These are phyloP conservation scores for Stemphylium lycopersici DNA, from an alignment of 2,329 filamentous ascomycete species.

Conservation along the genomic window DNA sequence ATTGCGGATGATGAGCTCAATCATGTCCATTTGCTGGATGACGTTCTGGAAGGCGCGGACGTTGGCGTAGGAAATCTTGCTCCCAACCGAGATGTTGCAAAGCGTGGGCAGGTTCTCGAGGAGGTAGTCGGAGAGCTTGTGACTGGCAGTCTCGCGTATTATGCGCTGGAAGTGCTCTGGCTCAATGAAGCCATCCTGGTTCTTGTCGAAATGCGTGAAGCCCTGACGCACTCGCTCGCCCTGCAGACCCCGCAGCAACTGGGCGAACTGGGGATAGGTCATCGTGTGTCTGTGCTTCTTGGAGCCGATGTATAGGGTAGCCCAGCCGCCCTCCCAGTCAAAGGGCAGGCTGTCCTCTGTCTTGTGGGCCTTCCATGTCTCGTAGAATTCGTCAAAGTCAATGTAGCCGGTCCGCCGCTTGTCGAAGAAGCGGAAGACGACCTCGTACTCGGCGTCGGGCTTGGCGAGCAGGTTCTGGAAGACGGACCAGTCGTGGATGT, in stretches of 20 bases:
- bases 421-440: slow-evolving; percentile 96
- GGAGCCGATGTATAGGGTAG: slow-evolving; percentile 87
- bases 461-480: slow-evolving; percentile 95
- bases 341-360: slow-evolving; percentile 85
- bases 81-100: slow-evolving; percentile 90
- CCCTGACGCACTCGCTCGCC: slow-evolving; percentile 95
- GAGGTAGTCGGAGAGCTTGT: slow-evolving; percentile 97
- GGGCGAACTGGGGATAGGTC: slow-evolving; percentile 95
- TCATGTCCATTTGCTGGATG: slow-evolving; percentile 96
- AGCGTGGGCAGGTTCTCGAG: slow-evolving; percentile 88
- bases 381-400: slow-evolving; percentile 87
- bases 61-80: slow-evolving; percentile 96
- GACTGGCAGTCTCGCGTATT: slow-evolving; percentile 87
- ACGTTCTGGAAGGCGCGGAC: slow-evolving; percentile 98
- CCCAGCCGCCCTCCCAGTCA: slow-evolving; percentile 97
- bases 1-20: slow-evolving; percentile 89
- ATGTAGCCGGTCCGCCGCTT: slow-evolving; percentile 81
- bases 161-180: slow-evolving; percentile 97
- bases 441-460: slow-evolving; percentile 97
- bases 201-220: slow-evolving; percentile 88
- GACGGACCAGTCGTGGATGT: slow-evolving; percentile 83
- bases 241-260: slow-evolving; percentile 95
- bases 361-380: slow-evolving; percentile 87
- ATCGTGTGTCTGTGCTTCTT: slow-evolving; percentile 87
- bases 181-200: slow-evolving; percentile 92